Conservation (phyloP, 75 land plant species). For the Chamaecyparis obtusa region DNA sequence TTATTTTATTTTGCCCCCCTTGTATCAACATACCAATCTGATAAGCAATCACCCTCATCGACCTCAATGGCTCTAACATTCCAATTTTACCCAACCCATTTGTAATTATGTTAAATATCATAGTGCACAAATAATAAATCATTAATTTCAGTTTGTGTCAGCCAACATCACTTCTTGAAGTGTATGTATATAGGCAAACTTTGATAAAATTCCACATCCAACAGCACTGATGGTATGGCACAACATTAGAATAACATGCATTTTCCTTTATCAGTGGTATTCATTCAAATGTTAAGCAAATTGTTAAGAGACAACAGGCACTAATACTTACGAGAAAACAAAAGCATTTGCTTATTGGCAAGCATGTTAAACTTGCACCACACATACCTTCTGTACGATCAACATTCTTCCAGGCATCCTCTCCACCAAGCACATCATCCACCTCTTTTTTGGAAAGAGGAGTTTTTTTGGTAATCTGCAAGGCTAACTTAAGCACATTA, state of each 20-base stretch:
- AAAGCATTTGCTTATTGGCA: not conserved
- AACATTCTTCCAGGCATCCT: slow-evolving; percentile 56
- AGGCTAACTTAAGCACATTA: not conserved
- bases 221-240: not conserved
- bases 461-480: slow-evolving; percentile 36
- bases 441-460: slow-evolving; percentile 40
- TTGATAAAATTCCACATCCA: not conserved
- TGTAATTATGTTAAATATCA: not conserved
- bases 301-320: not conserved
- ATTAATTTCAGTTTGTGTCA: not conserved
- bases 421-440: slow-evolving; percentile 52
- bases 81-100: not conserved
- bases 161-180: not conserved
- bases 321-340: not conserved
- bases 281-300: not conserved
- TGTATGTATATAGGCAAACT: not conserved
- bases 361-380: not conserved
- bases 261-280: not conserved
- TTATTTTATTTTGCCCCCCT: not conserved
- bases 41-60: not conserved
- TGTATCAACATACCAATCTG: not conserved
- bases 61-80: not conserved
- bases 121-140: not conserved
- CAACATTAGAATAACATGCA: not conserved
- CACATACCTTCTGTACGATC: slow-evolving; percentile 38